Conservation (phyloP, 2,329 filamentous ascomycete species). For the Colletotrichum falcatum region DNA sequence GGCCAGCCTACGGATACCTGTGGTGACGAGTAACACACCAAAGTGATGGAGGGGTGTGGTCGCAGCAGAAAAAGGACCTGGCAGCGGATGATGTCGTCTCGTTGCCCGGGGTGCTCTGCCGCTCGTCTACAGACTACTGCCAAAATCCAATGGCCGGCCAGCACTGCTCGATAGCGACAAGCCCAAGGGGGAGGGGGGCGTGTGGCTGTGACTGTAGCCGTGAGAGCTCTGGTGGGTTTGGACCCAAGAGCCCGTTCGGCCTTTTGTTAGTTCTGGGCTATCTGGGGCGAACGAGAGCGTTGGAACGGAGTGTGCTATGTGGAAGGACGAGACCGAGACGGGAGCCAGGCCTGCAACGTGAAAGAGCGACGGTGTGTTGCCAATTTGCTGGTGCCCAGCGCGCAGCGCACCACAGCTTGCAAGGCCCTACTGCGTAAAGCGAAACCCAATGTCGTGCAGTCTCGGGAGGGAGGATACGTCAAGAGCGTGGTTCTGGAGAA, state of each 20-base stretch:
- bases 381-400: neutral
- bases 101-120: slow-evolving; percentile 40
- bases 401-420: neutral
- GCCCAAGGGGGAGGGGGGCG: slow-evolving; percentile 8
- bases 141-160: slow-evolving; percentile 33
- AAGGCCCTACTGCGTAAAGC: neutral
- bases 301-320: slow-evolving; percentile 11
- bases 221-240: slow-evolving; percentile 8
- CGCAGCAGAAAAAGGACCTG: slow-evolving; percentile 36
- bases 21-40: neutral
- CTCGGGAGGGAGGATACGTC: neutral
- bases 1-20: neutral
- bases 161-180: slow-evolving; percentile 9
- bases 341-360: slow-evolving; percentile 10
- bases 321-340: slow-evolving; percentile 6
- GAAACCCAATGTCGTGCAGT: slow-evolving; percentile 5
- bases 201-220: slow-evolving; percentile 20
- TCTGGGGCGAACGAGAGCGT: slow-evolving; percentile 16
- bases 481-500: slow-evolving; percentile 9
- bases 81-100: slow-evolving; percentile 33
- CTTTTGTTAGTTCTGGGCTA: neutral
- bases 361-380: neutral
- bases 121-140: slow-evolving; percentile 34
- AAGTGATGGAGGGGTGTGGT: slow-evolving; percentile 33
- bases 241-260: slow-evolving; percentile 3